phyloP scores from a whole-genome alignment of 352 stramenopile genomes.

The Phytophthora nicotianae region DNA sequence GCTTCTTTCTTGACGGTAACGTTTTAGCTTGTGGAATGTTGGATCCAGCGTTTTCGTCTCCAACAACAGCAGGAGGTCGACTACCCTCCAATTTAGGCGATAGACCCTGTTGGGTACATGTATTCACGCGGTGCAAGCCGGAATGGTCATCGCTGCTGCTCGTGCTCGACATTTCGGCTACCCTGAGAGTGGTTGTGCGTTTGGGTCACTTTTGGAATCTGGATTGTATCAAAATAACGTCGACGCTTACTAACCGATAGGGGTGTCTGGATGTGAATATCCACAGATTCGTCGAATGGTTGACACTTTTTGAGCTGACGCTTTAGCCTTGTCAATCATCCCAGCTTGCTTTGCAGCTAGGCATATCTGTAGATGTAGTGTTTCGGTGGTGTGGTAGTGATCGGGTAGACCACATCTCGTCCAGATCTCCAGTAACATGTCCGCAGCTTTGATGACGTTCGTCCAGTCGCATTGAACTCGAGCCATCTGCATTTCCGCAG shows the following conservation, averaged over 20 bases:
- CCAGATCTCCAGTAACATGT: conserved; percentile 48
- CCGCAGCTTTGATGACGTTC: conserved; percentile 33
- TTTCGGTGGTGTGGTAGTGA: conserved; percentile 52
- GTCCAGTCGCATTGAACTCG: conserved; percentile 30
- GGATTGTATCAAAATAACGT: neutral
- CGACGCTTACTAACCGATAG: conserved; percentile 5
- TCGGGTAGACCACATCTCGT: conserved; percentile 29
- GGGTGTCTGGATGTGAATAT: conserved; percentile 29
- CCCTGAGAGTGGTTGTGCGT: neutral
- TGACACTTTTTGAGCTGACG: conserved; percentile 15
- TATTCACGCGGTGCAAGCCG: conserved; percentile 30
- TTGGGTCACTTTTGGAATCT: conserved; percentile 7
- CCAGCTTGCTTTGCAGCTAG: conserved; percentile 40
- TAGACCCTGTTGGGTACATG: conserved; percentile 5
- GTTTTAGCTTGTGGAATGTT: conserved; percentile 8
- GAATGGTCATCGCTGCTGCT: conserved; percentile 5
- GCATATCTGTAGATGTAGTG: conserved; percentile 54
- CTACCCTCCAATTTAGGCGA: conserved; percentile 18
- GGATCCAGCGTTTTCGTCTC: neutral
- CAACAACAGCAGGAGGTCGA: conserved; percentile 20
- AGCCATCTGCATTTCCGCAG: conserved; percentile 48
- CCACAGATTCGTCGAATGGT: conserved; percentile 41
- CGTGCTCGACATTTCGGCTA: conserved; percentile 2
- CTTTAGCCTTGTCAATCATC: conserved; percentile 16
- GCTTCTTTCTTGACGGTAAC: neutral